Conservation (phyloP, 768 basidiomycete species). For the Collybiopsis confluens region DNA sequence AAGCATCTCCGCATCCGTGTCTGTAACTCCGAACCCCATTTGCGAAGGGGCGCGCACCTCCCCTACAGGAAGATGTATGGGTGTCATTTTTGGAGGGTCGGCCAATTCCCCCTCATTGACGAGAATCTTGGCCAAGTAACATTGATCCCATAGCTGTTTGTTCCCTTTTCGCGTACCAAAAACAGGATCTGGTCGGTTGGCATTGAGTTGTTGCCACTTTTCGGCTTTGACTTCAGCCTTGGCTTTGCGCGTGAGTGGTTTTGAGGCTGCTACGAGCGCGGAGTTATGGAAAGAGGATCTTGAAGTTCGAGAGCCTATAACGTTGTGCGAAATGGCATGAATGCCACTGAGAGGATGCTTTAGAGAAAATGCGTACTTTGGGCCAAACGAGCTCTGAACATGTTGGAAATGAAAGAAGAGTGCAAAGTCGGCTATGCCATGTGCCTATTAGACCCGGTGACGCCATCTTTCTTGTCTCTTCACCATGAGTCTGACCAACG, state of each 20-base stretch:
- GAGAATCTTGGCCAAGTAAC: slow-evolving; percentile 62
- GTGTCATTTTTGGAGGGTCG: slow-evolving; percentile 17
- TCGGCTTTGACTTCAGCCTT: slow-evolving; percentile 45
- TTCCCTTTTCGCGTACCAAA: slow-evolving; percentile 68
- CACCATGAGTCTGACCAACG: not conserved
- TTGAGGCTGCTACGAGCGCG: slow-evolving; percentile 32
- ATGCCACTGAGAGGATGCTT: not conserved
- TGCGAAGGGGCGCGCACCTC: slow-evolving; percentile 45
- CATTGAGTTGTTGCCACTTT: slow-evolving; percentile 31
- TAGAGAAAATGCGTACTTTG: slow-evolving; percentile 19
- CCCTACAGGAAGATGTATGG: slow-evolving; percentile 28
- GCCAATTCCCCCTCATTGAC: slow-evolving; percentile 50
- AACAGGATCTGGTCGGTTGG: slow-evolving; percentile 56
- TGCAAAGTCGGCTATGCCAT: not conserved
- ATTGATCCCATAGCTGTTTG: slow-evolving; percentile 61
- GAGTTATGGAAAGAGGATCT: slow-evolving; percentile 41
- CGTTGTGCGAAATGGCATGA: not conserved
- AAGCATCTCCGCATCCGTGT: slow-evolving; percentile 53
- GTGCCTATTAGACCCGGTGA: too few species aligned
- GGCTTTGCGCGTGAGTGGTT: slow-evolving; percentile 34
- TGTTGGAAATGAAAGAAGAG: slow-evolving; percentile 8
- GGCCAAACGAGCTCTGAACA: slow-evolving; percentile 26
- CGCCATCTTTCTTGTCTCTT: too few species aligned
- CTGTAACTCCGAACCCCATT: slow-evolving; percentile 64
- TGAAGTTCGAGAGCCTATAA: slow-evolving; percentile 34